Evolutionary conservation across 2,329 filamentous ascomycete species (phyloP), one percentile per base, ranked within the genome.

Genomic region (Clathrospora elynae): DNA sequence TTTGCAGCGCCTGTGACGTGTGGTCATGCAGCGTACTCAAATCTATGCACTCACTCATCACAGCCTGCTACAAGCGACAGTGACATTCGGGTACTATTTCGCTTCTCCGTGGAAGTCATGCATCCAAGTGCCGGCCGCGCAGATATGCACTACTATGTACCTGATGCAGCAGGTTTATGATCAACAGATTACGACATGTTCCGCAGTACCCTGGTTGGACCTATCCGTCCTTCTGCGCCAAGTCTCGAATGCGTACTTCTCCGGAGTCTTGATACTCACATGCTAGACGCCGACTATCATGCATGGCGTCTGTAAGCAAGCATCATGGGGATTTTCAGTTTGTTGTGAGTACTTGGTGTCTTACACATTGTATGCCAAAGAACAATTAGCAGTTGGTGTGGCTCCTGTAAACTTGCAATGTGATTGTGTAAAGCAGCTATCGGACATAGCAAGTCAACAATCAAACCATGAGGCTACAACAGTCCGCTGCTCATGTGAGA

Each of bases 181-280:
- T 23, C 29, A 35, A 19, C 28, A 13, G 23, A 32, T 49, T 45
- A 40, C 34, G 32, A 38, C 32, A 52, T 46, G 26, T 25, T 40
- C 37, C 37, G 37, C 17, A 26, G 19, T 14, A 12, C 14, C 23
- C 16, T n/a, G 35, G n/a, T 17, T 22, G 25, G 34, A 29, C 18
- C 16, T 10, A 9, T n/a, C 3, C 11, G n/a, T 35, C 30, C 31
- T 10, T 20, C 43, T 51, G 46, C 35, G 46, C 49, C 52, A 53
- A 53, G 49, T 12, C 13, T 42, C 17, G 20, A 29, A 46, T 34
- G 10, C 30, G 35, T 46, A 41, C 25, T 20, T 22, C 23, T 32
- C 23, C 28, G 33, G 38, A n/a, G n/a, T n/a, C 28, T 33, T 18
- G 20, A 24, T 19, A 7, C 32, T 49, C 31, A 45, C 41, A 33